phyloP scores from a whole-genome alignment of 495 filamentous ascomycete species.

The Penicillium desertorum region DNA sequence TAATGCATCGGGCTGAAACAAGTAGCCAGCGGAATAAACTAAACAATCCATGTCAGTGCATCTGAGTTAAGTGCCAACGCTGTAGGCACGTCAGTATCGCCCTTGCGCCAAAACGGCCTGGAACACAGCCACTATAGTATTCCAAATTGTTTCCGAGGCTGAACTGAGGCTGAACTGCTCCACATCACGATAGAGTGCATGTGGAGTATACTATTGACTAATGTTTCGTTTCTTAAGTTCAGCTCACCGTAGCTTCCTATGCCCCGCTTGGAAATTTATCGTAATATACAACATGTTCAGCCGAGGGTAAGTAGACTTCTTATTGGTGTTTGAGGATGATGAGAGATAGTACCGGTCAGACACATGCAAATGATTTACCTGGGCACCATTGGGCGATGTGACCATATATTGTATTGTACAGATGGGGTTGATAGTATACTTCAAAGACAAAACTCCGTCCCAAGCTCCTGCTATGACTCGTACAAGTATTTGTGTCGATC shows the following conservation, averaged over 20 bases:
- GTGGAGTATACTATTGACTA: not conserved
- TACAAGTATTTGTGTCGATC: slow-evolving; percentile 25
- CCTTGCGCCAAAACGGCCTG: no score
- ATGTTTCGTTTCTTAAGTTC: not conserved
- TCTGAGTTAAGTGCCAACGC: not conserved
- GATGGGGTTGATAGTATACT: slow-evolving; percentile 20
- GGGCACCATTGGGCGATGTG: slow-evolving; percentile 11
- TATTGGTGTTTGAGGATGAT: not conserved
- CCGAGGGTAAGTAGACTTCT: not conserved
- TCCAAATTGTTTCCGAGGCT: not conserved
- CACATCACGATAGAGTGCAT: not conserved
- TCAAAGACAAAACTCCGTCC: slow-evolving; percentile 34
- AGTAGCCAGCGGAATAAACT: not conserved
- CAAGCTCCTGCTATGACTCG: slow-evolving; percentile 35
- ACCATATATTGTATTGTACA: slow-evolving; percentile 27
- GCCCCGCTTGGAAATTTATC: not conserved
- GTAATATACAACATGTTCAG: not conserved
- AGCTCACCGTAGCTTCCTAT: not conserved
- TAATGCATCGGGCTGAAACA: not conserved
- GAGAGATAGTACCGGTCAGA: slow-evolving; percentile 3
- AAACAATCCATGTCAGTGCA: not conserved
- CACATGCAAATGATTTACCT: slow-evolving; percentile 3
- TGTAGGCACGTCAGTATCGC: not conserved
- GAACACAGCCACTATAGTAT: not conserved
- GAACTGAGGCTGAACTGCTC: not conserved